Evolutionary conservation across 768 basidiomycete genomes (phyloP), one percentile per base, ranked within the genome.

Genomic region (Russula earlei): DNA sequence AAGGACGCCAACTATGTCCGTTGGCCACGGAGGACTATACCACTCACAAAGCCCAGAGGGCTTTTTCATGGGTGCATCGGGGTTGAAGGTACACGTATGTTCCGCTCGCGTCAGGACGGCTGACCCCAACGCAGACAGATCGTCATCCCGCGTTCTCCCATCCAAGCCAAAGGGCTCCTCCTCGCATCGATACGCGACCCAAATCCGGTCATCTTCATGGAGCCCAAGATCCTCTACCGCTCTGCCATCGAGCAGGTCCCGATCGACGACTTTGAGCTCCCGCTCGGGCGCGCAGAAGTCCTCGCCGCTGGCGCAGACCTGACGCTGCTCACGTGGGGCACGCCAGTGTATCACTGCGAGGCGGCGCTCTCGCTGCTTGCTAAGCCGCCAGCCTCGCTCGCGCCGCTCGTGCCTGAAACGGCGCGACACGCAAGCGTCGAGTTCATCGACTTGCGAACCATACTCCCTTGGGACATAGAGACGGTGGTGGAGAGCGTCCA

Each of bases 21-120:
- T 97, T n/a, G 76, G 72, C 12, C 93, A 97, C 66, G 93, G 93
- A 41, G 93, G 86, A 22, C 69, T 94, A 55, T 97, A 96, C 66
- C 93, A 97, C 65, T 94, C 91, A 7, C 93, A 97, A 69, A 91
- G 89, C 54, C 93, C 93, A 4, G 94, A 97, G 69, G 91, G 87
- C 0, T 97, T 85, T 71, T 97, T 97, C 68, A 79, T 95, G 75
- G 92, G 87, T 33, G 92, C 90, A 8, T 74, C 90, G 0, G 93
- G 93, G 0, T 66, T 97, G 40, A 96, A 96, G 77, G 91, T 88
- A 55, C 14, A 42, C 25, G 44, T 4, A 1, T 20, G 19, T 19
- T n/a, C 31, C 19, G 19, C 9, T 29, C 29, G 24, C 38, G 2
- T 19, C 19, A 7, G 38, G n/a, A 36, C 45, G 10, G 17, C 24